A percentile compares a stretch with the other conserved stretches of the same genome.
phyloP scores from a whole-genome alignment of 225 moss, liverwort and hornwort species.

The Pseudisothecium myosuroides region DNA sequence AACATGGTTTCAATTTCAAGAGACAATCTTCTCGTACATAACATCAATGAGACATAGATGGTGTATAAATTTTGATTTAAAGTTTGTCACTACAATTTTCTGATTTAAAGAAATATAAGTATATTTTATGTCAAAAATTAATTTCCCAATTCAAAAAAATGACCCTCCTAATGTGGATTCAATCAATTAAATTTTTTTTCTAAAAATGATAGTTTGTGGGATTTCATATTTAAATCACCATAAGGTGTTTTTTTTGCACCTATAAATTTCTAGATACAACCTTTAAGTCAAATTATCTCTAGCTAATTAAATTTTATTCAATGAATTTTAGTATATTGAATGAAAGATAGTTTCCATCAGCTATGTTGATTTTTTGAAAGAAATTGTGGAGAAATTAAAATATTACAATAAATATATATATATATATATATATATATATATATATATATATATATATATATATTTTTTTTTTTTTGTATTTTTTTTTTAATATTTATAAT shows the following conservation, averaged over 20 bases:
- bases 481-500: too few species aligned
- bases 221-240: background rate
- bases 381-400: background rate
- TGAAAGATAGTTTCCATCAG: too few species aligned
- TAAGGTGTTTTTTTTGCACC: too few species aligned
- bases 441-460: too few species aligned
- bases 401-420: too few species aligned
- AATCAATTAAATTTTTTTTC: background rate
- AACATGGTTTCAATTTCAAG: background rate
- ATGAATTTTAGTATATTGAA: too few species aligned
- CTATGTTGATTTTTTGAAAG: too few species aligned
- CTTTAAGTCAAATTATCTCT: background rate
- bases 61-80: background rate
- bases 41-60: fast-evolving
- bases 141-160: background rate
- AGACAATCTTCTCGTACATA: fast-evolving
- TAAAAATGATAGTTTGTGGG: background rate
- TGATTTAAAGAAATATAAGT: background rate
- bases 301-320: too few species aligned
- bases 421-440: too few species aligned
- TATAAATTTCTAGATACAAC: background rate
- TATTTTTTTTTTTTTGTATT: too few species aligned
- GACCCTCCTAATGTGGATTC: background rate
- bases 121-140: background rate
- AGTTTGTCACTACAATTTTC: background rate